Evolutionary conservation across 768 basidiomycete species (phyloP), one percentile per base, ranked within the genome.

Genomic region (Boletus sp.): DNA sequence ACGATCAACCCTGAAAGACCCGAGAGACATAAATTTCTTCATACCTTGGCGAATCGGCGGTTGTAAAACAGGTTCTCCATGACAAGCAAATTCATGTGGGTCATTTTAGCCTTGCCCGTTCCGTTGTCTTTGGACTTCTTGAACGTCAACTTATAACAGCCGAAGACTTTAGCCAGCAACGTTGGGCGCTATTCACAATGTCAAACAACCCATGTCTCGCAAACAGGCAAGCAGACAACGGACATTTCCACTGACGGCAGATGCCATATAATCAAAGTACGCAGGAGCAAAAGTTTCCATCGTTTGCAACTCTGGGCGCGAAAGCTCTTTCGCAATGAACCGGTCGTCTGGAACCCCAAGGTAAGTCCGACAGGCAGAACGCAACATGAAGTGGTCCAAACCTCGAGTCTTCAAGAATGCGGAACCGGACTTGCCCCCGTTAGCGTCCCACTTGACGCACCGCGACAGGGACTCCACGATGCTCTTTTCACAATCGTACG

Each of bases 1-100:
- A 24, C 3, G 36, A n/a, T 63, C 44, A 60, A 55, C 45, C 33
- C 50, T 20, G 42, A 32, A 42, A 54, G 39, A 32, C 45, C 8
- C 4, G 9, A 10, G 2, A 55, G n/a, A 47, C 6, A 35, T 10
- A 36, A 14, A 11, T 5, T 7, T 56, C 17, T 17, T 37, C 59
- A n/a, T 65, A 92, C 93, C 80, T 89, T 92, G 4, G 89, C 86
- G 66, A 98, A 96, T 11, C 89, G 84, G 54, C 92, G 83, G 60
- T 95, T 92, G 71, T 97, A 95, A 69, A 98, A 97, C 10, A 96
- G 77, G 65, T 95, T 99, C 74, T 99, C 97, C 96, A 98, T 98
- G 48, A 99, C 92, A 37, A 98, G 76, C 20, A 99, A 78, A 66
- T 97, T 97, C 92, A 98, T 95, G 63, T 94, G 85, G 7, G 89